A percentile compares a stretch with the other conserved stretches of the same genome.
phyloP scores from a whole-genome alignment of 352 stramenopile genomes.

The Pythium myriotylum region DNA sequence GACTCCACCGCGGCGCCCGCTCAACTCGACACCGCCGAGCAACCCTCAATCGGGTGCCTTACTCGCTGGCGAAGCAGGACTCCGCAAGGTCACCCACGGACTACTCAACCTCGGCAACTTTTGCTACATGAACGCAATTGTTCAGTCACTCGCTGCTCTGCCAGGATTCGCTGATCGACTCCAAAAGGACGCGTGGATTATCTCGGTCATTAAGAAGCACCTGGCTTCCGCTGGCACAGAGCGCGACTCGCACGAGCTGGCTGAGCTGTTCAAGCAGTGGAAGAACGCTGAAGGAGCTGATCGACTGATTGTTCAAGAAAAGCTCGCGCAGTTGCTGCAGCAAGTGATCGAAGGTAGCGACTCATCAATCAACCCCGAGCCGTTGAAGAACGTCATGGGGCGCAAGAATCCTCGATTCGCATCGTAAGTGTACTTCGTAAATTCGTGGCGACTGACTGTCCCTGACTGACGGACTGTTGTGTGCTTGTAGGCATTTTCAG shows the following conservation, averaged over 20 bases:
- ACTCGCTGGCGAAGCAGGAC: neutral
- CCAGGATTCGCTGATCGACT: constrained; percentile 61
- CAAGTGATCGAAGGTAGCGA: constrained; percentile 68
- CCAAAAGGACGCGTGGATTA: constrained; percentile 56
- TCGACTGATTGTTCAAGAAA: constrained; percentile 56
- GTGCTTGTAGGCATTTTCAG: constrained; percentile 67
- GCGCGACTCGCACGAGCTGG: constrained; percentile 46
- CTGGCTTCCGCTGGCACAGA: constrained; percentile 29
- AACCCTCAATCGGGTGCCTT: neutral
- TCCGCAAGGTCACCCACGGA: constrained; percentile 71
- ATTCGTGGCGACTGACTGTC: too few relatives aligned
- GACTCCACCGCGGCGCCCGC: neutral
- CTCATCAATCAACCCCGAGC: constrained; percentile 72
- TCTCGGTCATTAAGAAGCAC: constrained; percentile 61
- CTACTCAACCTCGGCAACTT: constrained; percentile 94
- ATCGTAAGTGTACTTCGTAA: constrained; percentile 56
- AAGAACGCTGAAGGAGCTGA: constrained; percentile 48
- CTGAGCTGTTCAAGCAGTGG: constrained; percentile 52
- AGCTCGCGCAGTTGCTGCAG: constrained; percentile 58
- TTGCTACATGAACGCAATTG: constrained; percentile 95
- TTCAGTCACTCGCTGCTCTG: constrained; percentile 79
- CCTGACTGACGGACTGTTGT: constrained; percentile 9
- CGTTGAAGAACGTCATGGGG: constrained; percentile 79
- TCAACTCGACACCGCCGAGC: neutral
- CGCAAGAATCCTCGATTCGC: constrained; percentile 80